These are phyloP conservation scores for Agaricus bisporus DNA, from an alignment of 768 basidiomycete species.

Conservation along the genomic window DNA sequence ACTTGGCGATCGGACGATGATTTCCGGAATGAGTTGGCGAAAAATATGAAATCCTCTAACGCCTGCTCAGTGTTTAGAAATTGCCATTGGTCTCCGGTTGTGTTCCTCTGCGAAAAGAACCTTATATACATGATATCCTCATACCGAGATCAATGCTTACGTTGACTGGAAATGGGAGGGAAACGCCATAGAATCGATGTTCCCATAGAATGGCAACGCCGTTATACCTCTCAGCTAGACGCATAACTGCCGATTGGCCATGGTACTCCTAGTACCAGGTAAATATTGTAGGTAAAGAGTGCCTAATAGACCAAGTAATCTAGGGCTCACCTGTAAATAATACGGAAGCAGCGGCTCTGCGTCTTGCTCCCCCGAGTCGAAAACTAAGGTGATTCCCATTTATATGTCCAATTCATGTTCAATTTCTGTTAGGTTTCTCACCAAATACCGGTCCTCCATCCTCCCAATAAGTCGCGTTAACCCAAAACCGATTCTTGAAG, in stretches of 20 bases:
- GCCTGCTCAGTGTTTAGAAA: constrained; percentile 44
- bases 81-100: constrained; percentile 39
- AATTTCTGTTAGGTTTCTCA: constrained; percentile 15
- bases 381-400: constrained; percentile 24
- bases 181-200: constrained; percentile 43
- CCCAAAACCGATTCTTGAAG: constrained; percentile 43
- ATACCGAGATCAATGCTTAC: constrained; percentile 17
- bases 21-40: constrained; percentile 33
- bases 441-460: constrained; percentile 42
- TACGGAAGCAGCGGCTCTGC: constrained; percentile 42
- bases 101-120: constrained; percentile 28
- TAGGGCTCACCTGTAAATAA: constrained; percentile 29
- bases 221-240: constrained; percentile 37
- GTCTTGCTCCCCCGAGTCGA: constrained; percentile 46
- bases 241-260: constrained; percentile 43
- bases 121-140: neutral
- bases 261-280: constrained; percentile 32
- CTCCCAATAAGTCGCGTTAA: constrained; percentile 42
- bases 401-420: too few species aligned
- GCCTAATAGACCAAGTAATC: neutral
- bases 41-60: constrained; percentile 43
- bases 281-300: neutral
- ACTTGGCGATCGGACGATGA: constrained; percentile 5
- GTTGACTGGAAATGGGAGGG: constrained; percentile 41
- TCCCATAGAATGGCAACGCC: constrained; percentile 47